Base-by-base conservation (phyloP, 2,329 filamentous ascomycete genomes). In the Fusarium sp. region DNA sequence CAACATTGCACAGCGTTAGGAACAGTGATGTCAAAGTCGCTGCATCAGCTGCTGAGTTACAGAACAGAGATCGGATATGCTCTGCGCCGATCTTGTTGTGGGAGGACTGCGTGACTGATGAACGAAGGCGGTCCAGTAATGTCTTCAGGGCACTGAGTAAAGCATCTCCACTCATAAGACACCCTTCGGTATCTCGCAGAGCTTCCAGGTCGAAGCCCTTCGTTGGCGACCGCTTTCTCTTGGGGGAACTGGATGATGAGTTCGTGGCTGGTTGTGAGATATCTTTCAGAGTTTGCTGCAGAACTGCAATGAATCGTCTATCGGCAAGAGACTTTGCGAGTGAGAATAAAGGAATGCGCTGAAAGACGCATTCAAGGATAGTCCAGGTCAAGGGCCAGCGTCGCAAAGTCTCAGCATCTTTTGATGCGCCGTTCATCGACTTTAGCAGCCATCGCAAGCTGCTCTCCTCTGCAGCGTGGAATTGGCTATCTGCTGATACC, bases 241-340 rank as follows among this genome's bases (percentile, higher is more conserved):
- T 88, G 42, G 83, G 79, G 14, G 76, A 62, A 11, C 72, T 70
- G 7, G 75, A 55, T 33, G 76, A 63, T 19, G 78, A 73, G 44
- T 81, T 78, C n/a, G 70, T 66, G 15, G 56, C 46, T n/a, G 79
- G 78, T 25, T 73, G 72, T 14, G 85, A 84, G 41, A 88, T 73
- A 29, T 94, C 91, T 52, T 88, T 85, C 52, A 94, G 81, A 1
- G 91, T 89, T 74, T 89, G 87, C 74, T 91, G 89, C 45, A 97
- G 79, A 15, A 94, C 87, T 2, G 83, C 81, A 38, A 93, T 82
- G 59, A 97, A 93, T 49, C 89, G 87, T 63, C 91, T 86, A 64
- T 94, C 91, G 27, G 89, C 90, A 11, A 97, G 85, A 8, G 92
- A 90, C 64, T 90, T 90, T 14, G 93, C 92, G 29, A 93, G 84